These are phyloP conservation scores for Coemansia sp. DNA, from an alignment of 192 early-diverging fungal species.

Conservation along the genomic window DNA sequence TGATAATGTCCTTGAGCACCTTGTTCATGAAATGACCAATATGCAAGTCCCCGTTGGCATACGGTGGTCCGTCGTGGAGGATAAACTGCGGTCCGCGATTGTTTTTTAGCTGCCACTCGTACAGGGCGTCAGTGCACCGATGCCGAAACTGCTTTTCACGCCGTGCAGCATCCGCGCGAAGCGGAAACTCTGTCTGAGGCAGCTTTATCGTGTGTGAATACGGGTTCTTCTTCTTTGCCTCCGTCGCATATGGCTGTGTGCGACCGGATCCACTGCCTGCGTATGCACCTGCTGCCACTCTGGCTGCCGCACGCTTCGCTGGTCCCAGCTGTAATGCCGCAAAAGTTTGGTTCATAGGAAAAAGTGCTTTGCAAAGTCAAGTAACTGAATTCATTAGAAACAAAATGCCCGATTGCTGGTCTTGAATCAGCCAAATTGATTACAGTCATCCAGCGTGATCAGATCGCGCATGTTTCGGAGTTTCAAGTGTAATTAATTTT, in stretches of 20 bases:
- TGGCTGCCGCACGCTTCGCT: not conserved
- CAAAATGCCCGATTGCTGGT: not conserved
- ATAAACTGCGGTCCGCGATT: conserved; percentile 69
- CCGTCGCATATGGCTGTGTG: not conserved
- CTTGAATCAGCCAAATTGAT: not conserved
- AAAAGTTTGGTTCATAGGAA: conserved; percentile 37
- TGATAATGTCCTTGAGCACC: conserved; percentile 77
- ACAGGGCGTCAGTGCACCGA: conserved; percentile 65
- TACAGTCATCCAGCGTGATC: not conserved
- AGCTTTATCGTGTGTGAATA: conserved; percentile 63
- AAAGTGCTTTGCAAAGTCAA: not conserved
- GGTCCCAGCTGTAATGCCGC: conserved; percentile 14
- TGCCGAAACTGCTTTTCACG: conserved; percentile 62
- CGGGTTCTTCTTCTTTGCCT: conserved; percentile 17
- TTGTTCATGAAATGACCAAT: conserved; percentile 80
- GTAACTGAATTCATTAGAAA: not conserved
- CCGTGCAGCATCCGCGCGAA: conserved; percentile 62
- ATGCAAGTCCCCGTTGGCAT: conserved; percentile 76
- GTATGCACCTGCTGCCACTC: conserved; percentile 1
- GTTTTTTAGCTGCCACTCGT: conserved; percentile 73
- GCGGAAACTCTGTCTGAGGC: conserved; percentile 70
- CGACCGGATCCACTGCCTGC: not conserved
- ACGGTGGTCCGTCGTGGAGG: conserved; percentile 80
- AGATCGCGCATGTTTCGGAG: not conserved
- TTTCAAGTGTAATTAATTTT: not conserved